These are phyloP conservation scores for Stagonosporopsis cucurbitacearum DNA, from an alignment of 2,329 filamentous ascomycete species.

Conservation along the genomic window DNA sequence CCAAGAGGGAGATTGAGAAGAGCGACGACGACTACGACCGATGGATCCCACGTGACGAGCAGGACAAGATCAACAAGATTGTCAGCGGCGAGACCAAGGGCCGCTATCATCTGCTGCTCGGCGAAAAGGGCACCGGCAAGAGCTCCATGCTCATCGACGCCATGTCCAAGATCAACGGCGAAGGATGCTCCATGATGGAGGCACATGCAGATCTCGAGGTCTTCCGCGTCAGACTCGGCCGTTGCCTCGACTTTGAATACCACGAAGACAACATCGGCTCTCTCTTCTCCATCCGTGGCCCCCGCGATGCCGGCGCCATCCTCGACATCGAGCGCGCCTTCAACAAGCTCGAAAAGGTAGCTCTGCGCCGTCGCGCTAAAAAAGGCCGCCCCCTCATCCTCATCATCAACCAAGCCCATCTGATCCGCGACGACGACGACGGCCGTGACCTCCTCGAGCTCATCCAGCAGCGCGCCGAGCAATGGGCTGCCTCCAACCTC, in stretches of 20 bases:
- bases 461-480: conserved; percentile 92
- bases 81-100: conserved; percentile 74
- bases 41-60: conserved; percentile 87
- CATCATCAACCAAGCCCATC: conserved; percentile 92
- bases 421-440: conserved; percentile 89
- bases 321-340: conserved; percentile 95
- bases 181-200: conserved; percentile 93
- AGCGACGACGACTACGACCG: conserved; percentile 61
- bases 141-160: conserved; percentile 95
- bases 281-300: conserved; percentile 92
- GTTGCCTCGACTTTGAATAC: conserved; percentile 93
- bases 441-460: conserved; percentile 93
- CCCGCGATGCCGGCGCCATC: conserved; percentile 87
- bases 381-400: conserved; percentile 78
- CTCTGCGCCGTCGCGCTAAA: conserved; percentile 70
- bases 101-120: conserved; percentile 89
- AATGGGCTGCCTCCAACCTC: conserved; percentile 91
- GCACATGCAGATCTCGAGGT: conserved; percentile 95
- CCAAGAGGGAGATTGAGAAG: conserved; percentile 23
- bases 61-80: conserved; percentile 81
- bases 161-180: conserved; percentile 90
- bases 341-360: conserved; percentile 98
- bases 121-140: conserved; percentile 96
- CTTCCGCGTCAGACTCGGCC: conserved; percentile 89
- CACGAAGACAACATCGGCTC: conserved; percentile 98